phyloP scores from a whole-genome alignment of 2,329 filamentous ascomycete genomes.

The Zymoseptoria brevis region DNA sequence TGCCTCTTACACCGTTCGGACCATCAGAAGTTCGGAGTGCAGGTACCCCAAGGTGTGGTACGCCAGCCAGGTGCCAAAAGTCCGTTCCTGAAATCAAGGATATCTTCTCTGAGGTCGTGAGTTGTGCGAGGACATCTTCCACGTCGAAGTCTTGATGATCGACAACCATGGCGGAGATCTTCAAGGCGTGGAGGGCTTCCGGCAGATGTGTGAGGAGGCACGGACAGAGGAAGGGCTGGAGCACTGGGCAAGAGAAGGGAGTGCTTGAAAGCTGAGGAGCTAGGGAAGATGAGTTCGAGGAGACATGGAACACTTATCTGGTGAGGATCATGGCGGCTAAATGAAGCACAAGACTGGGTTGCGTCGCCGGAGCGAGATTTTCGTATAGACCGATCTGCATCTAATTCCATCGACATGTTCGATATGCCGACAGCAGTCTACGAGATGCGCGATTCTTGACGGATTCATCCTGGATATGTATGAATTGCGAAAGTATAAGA shows the following conservation, averaged over 20 bases:
- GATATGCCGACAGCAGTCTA: neutral
- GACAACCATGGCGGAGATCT: neutral
- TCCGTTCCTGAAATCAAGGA: slow-evolving; percentile 38
- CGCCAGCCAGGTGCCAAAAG: slow-evolving; percentile 60
- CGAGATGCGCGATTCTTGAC: neutral
- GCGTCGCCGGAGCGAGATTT: neutral
- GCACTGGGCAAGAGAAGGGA: neutral
- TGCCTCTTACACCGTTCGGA: slow-evolving; percentile 61
- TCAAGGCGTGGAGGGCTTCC: neutral
- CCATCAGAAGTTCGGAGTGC: slow-evolving; percentile 60
- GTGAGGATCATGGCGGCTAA: neutral
- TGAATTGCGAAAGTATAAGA: no score
- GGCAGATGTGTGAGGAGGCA: neutral
- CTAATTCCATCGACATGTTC: neutral
- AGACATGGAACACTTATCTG: neutral
- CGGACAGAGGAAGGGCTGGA: no score
- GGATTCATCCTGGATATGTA: neutral
- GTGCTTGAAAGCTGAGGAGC: neutral
- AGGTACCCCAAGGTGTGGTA: slow-evolving; percentile 54
- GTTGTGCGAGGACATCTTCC: slow-evolving; percentile 23
- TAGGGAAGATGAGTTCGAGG: neutral
- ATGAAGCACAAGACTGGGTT: neutral
- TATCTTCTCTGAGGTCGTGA: slow-evolving; percentile 27
- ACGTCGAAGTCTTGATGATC: slow-evolving; percentile 24
- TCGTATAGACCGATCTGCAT: neutral